Percentiles rank a stretch among this genome's conserved stretches.
These are phyloP conservation scores for Capronia epimyces DNA, from an alignment of 2,329 filamentous ascomycete species.

Conservation along the genomic window DNA sequence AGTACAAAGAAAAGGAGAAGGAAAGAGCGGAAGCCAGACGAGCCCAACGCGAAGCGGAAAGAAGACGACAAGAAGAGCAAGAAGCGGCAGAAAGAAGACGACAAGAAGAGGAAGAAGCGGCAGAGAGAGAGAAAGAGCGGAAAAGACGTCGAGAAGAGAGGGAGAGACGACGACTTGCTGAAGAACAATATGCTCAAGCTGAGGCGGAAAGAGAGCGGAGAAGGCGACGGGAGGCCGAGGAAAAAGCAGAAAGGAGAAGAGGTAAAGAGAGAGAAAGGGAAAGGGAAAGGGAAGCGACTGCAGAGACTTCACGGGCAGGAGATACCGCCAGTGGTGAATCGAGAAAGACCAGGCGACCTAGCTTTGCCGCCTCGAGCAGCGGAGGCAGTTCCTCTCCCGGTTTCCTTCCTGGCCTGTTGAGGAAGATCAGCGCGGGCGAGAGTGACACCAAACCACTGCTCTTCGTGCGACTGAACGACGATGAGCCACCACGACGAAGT, in stretches of 20 bases:
- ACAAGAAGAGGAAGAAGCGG: slow-evolving; percentile 4
- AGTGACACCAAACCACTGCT: slow-evolving; percentile 40
- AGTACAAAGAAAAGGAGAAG: slow-evolving; percentile 26
- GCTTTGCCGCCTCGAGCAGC: slow-evolving; percentile 17
- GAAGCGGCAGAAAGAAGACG: slow-evolving; percentile 6
- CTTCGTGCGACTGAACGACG: slow-evolving; percentile 31
- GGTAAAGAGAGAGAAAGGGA: slow-evolving; percentile 11
- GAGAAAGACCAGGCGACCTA: slow-evolving; percentile 13
- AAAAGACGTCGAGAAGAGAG: slow-evolving; percentile 11
- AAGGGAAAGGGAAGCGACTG: too few species aligned
- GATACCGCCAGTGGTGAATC: slow-evolving; percentile 2
- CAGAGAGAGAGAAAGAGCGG: slow-evolving; percentile 7
- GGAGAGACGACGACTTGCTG: background rate
- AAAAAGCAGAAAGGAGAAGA: slow-evolving; percentile 9
- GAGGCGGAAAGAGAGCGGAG: slow-evolving; percentile 6
- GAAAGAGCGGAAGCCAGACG: slow-evolving; percentile 14
- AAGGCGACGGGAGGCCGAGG: slow-evolving; percentile 1
- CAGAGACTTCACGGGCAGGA: background rate
- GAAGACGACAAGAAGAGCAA: slow-evolving; percentile 3
- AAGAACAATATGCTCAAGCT: background rate
- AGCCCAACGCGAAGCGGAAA: slow-evolving; percentile 8
- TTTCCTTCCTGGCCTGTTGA: slow-evolving; percentile 19
- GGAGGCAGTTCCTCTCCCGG: slow-evolving; percentile 17
- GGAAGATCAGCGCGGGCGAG: slow-evolving; percentile 36
- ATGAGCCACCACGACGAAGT: slow-evolving; percentile 4